A percentile compares a stretch with the other conserved stretches of the same genome.
Conservation (phyloP, 495 filamentous ascomycete genomes). For the Neurospora sp. region DNA sequence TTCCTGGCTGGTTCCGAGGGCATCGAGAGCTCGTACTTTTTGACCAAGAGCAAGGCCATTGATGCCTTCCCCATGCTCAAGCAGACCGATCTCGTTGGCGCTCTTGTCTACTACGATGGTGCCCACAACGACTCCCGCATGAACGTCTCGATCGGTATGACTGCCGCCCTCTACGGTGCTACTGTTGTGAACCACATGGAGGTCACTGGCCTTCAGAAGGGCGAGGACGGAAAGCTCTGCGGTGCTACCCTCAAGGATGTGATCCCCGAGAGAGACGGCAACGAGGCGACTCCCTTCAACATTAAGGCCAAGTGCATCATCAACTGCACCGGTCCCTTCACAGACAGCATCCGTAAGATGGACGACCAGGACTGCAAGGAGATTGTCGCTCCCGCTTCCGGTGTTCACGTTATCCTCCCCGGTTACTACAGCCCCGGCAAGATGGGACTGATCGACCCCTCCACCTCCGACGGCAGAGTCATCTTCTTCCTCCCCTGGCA, state of each 20-base stretch:
- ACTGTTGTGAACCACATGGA: constrained; percentile 92
- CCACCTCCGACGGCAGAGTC: constrained; percentile 88
- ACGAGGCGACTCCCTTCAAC: constrained; percentile 48
- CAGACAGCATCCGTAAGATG: constrained; percentile 85
- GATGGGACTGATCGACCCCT: constrained; percentile 95
- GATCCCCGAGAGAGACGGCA: constrained; percentile 46
- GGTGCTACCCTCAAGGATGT: constrained; percentile 74
- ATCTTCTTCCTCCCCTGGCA: constrained; percentile 99
- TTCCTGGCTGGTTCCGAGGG: constrained; percentile 90
- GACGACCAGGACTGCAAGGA: constrained; percentile 64
- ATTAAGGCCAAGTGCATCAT: constrained; percentile 86
- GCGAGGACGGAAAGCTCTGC: constrained; percentile 63
- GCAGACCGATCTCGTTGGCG: constrained; percentile 73
- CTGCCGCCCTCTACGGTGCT: constrained; percentile 83
- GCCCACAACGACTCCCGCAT: constrained; percentile 97
- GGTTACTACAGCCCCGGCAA: constrained; percentile 91
- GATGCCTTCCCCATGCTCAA: constrained; percentile 98
- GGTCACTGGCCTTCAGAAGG: constrained; percentile 76
- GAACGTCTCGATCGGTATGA: constrained; percentile 96
- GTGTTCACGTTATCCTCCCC: constrained; percentile 89
- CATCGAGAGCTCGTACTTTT: constrained; percentile 93
- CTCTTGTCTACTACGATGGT: constrained; percentile 96
- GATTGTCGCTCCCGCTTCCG: constrained; percentile 88
- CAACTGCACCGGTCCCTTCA: constrained; percentile 96
- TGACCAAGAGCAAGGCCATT: constrained; percentile 87